These are phyloP conservation scores for Colletotrichum scovillei DNA, from an alignment of 2,329 filamentous ascomycete species.

Conservation along the genomic window DNA sequence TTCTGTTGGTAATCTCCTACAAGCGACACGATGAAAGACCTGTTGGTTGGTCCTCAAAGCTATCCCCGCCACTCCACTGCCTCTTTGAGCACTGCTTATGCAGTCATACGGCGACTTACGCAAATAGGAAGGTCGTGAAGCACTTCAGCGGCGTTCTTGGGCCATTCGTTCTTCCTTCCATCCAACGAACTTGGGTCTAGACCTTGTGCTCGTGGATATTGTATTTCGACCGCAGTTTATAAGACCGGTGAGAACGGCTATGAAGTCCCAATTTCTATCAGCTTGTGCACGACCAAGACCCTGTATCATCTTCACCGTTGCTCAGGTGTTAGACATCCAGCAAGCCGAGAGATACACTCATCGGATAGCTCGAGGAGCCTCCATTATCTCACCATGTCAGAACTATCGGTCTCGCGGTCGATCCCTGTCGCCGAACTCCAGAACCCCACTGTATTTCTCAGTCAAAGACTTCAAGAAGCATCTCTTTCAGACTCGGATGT, in stretches of 20 bases:
- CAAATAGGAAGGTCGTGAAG: not conserved
- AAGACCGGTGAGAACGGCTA: not conserved
- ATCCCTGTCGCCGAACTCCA: not conserved
- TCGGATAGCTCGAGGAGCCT: not conserved
- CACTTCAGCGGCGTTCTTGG: not conserved
- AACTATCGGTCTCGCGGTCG: not conserved
- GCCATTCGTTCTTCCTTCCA: not conserved
- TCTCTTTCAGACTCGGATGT: not conserved
- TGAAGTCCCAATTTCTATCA: not conserved
- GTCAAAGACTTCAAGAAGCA: not conserved
- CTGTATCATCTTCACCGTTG: too few relatives aligned
- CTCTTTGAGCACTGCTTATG: not conserved
- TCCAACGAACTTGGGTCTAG: not conserved
- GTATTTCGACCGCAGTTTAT: not conserved
- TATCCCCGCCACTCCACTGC: not conserved
- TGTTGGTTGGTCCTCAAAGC: not conserved
- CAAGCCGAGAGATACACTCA: too few relatives aligned
- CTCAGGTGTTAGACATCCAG: too few relatives aligned
- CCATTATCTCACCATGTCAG: not conserved
- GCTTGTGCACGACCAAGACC: too few relatives aligned
- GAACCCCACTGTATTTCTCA: not conserved
- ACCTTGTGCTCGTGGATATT: not conserved
- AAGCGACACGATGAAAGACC: not conserved
- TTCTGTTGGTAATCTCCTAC: too few relatives aligned
- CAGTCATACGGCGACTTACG: not conserved